phyloP scores from a whole-genome alignment of 495 filamentous ascomycete genomes.

The Acidomyces sp. region DNA sequence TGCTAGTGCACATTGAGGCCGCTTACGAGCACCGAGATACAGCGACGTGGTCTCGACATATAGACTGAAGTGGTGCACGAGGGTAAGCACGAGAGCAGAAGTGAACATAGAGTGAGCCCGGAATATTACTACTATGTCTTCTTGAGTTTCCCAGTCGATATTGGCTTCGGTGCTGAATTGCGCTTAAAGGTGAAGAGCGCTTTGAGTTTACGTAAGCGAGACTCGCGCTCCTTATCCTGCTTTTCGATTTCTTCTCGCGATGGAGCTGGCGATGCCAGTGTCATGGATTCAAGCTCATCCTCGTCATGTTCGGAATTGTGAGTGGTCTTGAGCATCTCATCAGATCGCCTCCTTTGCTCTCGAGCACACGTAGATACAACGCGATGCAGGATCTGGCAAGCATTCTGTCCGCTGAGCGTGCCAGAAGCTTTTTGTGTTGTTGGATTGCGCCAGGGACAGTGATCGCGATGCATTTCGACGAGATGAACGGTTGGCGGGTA shows the following conservation, averaged over 20 bases:
- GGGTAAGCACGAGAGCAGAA: no score
- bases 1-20: not conserved
- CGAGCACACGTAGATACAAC: constrained; percentile 14
- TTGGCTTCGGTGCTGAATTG: no score
- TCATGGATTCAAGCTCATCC: not conserved
- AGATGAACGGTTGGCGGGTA: constrained; percentile 23
- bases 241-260: constrained; percentile 11
- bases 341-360: constrained; percentile 8
- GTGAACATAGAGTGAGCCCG: no score
- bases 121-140: not conserved
- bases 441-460: constrained; percentile 32
- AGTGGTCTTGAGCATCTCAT: not conserved
- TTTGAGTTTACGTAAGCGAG: constrained; percentile 13
- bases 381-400: constrained; percentile 22
- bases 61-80: no score
- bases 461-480: constrained; percentile 27
- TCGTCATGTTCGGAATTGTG: constrained; percentile 2
- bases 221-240: constrained; percentile 18
- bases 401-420: constrained; percentile 21
- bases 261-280: not conserved
- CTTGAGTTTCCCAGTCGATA: no score
- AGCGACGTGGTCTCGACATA: no score
- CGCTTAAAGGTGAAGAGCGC: constrained; percentile 14
- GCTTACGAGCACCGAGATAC: no score
- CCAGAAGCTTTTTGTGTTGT: constrained; percentile 22